These are phyloP conservation scores for Penicillium sp. DNA, from an alignment of 2,329 filamentous ascomycete species.

Conservation along the genomic window DNA sequence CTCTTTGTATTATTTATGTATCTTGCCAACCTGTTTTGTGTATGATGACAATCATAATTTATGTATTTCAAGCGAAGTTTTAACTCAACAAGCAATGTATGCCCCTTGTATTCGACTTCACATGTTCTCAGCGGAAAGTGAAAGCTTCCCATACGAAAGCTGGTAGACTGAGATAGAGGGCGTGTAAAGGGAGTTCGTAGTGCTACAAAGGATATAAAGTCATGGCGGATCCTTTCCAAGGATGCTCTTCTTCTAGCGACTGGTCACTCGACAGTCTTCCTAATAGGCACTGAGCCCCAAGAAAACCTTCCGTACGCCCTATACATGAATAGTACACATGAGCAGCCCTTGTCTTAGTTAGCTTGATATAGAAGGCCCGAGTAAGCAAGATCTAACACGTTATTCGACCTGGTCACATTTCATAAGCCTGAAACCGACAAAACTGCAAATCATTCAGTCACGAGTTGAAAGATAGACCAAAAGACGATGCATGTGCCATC, in stretches of 20 bases:
- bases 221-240: not conserved
- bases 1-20: conserved; percentile 21
- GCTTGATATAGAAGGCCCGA: not conserved
- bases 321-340: not conserved
- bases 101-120: conserved; percentile 14
- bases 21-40: conserved; percentile 22
- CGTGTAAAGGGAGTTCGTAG: not conserved
- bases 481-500: not conserved
- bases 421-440: not conserved
- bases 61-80: conserved; percentile 28
- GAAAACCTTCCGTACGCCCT: not conserved
- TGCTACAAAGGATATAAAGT: not conserved
- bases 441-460: not conserved
- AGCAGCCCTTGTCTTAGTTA: not conserved
- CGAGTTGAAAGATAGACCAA: not conserved
- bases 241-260: not conserved
- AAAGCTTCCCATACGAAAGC: too few relatives aligned
- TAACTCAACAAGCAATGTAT: conserved; percentile 13
- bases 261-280: conserved; percentile 1
- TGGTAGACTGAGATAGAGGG: too few relatives aligned
- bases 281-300: not conserved
- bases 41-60: conserved; percentile 34
- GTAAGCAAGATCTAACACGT: not conserved
- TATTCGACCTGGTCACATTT: not conserved
- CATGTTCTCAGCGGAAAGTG: not conserved